These are phyloP conservation scores for Dipteronia sinensis DNA, from an alignment of 345 rosid genomes.

Conservation along the genomic window DNA sequence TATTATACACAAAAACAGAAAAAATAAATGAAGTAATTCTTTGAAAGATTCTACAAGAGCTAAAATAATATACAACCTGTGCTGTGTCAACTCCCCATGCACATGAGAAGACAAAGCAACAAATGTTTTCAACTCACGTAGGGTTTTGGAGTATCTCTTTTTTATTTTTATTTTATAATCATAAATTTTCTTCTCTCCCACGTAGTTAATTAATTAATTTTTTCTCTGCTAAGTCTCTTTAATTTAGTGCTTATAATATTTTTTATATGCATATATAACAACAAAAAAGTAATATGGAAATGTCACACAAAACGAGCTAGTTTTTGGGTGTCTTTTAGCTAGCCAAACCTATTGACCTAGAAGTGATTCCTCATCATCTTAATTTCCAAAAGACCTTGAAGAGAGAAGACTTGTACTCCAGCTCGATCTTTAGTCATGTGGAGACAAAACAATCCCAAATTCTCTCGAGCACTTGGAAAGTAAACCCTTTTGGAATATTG, in stretches of 20 bases:
- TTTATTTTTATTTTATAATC: neutral
- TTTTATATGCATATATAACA: conserved; percentile 8
- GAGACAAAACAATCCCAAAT: no score
- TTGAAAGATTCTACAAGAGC: conserved; percentile 37
- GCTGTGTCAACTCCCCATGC: conserved; percentile 51
- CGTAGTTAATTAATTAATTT: neutral
- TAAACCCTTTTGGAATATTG: no score
- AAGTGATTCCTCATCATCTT: conserved; percentile 26
- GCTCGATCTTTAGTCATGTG: no score
- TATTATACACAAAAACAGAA: neutral
- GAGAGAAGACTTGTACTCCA: no score
- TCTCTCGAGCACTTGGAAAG: no score
- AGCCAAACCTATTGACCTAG: conserved; percentile 29
- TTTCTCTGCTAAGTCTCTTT: conserved; percentile 20
- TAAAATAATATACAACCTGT: conserved; percentile 25
- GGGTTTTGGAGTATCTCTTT: conserved; percentile 9
- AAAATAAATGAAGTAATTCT: conserved; percentile 24
- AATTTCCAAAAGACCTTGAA: neutral
- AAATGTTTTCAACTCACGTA: conserved; percentile 14
- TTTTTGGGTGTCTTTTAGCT: conserved; percentile 33
- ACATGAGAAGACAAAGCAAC: conserved; percentile 31
- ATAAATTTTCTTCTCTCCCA: conserved; percentile 26
- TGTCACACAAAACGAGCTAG: conserved; percentile 29
- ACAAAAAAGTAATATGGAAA: conserved; percentile 19
- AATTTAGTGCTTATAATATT: conserved; percentile 20